These are phyloP conservation scores for Talaromyces thailandensis DNA, from an alignment of 495 filamentous ascomycete genomes.

Conservation along the genomic window DNA sequence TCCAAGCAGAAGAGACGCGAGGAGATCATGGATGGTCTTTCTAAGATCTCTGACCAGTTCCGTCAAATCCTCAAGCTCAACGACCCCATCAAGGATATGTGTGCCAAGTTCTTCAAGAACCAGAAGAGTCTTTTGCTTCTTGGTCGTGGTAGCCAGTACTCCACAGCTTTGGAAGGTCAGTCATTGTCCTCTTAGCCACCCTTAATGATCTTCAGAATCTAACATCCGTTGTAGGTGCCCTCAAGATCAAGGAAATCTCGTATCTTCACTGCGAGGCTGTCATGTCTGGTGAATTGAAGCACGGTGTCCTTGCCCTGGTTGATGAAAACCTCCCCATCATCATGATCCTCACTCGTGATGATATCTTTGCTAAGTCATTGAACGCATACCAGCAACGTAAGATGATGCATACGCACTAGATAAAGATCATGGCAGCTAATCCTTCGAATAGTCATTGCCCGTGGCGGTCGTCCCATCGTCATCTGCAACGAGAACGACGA, in stretches of 20 bases:
- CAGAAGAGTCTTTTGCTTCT: constrained; percentile 93
- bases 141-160: constrained; percentile 91
- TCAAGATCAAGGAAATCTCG: constrained; percentile 99
- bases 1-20: constrained; percentile 88
- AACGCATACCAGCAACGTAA: constrained; percentile 97
- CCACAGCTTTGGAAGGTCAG: constrained; percentile 88
- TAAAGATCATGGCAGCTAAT: background rate
- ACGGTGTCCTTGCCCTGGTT: constrained; percentile 92
- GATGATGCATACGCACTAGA: constrained; percentile 13
- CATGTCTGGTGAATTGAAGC: constrained; percentile 98
- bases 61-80: constrained; percentile 83
- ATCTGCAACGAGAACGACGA: constrained; percentile 90
- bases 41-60: constrained; percentile 82
- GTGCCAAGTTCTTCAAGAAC: constrained; percentile 83
- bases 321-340: constrained; percentile 98
- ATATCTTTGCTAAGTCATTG: constrained; percentile 91
- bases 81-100: constrained; percentile 86
- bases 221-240: constrained; percentile 45
- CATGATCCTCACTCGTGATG: constrained; percentile 96
- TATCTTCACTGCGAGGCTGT: constrained; percentile 99
- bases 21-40: constrained; percentile 93
- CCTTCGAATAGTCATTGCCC: constrained; percentile 65
- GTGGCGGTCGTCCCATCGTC: constrained; percentile 88
- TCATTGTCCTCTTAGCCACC: background rate
- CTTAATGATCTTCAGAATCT: constrained; percentile 6